A percentile compares a stretch with the other conserved stretches of the same genome.
phyloP scores from a whole-genome alignment of 1,284 basidiomycete species.

The Coniferiporia weirii region DNA sequence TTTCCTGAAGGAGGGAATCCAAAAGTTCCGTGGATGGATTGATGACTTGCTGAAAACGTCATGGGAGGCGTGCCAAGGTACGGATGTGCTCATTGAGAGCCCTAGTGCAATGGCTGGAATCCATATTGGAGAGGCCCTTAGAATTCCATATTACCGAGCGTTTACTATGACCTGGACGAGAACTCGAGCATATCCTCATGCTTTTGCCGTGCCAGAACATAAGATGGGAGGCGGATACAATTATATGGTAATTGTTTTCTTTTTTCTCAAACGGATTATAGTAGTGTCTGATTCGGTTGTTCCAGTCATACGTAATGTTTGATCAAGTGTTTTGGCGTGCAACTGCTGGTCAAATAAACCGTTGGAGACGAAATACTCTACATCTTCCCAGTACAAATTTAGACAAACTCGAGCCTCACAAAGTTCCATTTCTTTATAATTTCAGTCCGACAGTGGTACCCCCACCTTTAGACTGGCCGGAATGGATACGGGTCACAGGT shows the following conservation, averaged over 20 bases:
- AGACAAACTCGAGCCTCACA: conserved; percentile 93
- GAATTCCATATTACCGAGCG: conserved; percentile 89
- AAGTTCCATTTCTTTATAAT: conserved; percentile 97
- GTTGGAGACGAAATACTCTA: conserved; percentile 83
- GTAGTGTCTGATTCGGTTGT: not conserved
- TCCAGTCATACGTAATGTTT: conserved; percentile 84
- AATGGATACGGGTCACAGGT: conserved; percentile 96
- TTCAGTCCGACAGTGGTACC: conserved; percentile 89
- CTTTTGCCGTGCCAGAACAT: conserved; percentile 91
- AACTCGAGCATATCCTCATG: conserved; percentile 92
- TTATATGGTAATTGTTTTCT: conserved; percentile 72
- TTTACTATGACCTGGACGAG: conserved; percentile 86
- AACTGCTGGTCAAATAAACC: conserved; percentile 89
- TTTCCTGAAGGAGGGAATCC: conserved; percentile 86
- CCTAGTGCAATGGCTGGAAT: conserved; percentile 99
- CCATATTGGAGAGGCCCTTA: conserved; percentile 92
- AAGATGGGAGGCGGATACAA: conserved; percentile 96
- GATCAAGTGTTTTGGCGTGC: conserved; percentile 98
- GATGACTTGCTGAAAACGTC: conserved; percentile 92
- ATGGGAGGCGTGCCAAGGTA: conserved; percentile 93
- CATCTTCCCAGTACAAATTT: conserved; percentile 76
- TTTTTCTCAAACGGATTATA: not conserved
- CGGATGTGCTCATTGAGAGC: conserved; percentile 91
- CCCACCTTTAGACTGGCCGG: conserved; percentile 93
- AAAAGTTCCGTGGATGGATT: conserved; percentile 96